Conservation (phyloP, 306 rosid genomes). For the Medicago ruthenica region DNA sequence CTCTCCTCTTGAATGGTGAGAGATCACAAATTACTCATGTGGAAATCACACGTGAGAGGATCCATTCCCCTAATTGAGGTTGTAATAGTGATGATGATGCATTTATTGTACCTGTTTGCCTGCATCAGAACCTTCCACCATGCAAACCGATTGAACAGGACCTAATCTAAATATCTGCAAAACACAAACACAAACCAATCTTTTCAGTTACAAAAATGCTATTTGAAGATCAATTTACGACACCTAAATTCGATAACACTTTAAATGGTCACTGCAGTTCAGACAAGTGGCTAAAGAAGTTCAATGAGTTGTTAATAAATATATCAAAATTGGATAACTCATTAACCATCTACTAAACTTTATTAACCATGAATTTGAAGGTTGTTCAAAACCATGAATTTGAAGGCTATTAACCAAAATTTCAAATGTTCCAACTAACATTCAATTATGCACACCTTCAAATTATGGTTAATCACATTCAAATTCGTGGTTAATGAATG, state of each 20-base stretch:
- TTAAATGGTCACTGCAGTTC: background rate
- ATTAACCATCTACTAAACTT: background rate
- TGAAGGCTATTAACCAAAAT: no score
- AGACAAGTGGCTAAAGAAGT: background rate
- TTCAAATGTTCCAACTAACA: background rate
- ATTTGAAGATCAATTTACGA: background rate
- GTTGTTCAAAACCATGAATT: background rate
- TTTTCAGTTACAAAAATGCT: background rate
- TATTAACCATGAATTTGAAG: background rate
- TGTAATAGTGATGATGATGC: background rate
- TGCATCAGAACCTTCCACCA: no score
- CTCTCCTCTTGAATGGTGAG: no score
- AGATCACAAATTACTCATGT: no score
- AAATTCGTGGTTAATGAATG: no score
- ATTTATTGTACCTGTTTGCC: no score
- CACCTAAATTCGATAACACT: background rate
- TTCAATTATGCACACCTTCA: background rate
- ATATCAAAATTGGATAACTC: background rate
- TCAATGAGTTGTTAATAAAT: background rate
- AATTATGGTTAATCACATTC: background rate
- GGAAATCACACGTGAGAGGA: no score
- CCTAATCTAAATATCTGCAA: no score
- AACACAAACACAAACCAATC: no score
- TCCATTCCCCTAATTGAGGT: background rate
- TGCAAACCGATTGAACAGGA: no score